Percentiles rank a stretch among this genome's conserved stretches.
phyloP scores from a whole-genome alignment of 1,284 basidiomycete genomes.

The Hortiboletus rubellus region DNA sequence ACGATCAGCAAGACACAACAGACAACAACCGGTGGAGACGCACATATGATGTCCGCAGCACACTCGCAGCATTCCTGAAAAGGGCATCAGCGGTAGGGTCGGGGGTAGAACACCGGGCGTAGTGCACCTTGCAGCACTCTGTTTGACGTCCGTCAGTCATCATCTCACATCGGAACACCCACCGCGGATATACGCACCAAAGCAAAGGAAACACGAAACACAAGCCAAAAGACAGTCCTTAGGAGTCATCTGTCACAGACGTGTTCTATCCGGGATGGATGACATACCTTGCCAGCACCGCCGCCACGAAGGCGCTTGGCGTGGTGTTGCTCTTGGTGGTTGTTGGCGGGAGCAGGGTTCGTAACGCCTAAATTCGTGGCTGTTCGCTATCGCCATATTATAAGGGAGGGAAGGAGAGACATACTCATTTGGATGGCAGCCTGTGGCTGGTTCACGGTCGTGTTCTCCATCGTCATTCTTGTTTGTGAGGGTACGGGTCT shows the following conservation, averaged over 20 bases:
- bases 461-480: conserved; percentile 37
- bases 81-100: neutral
- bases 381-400: neutral
- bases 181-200: conserved; percentile 40
- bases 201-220: conserved; percentile 53
- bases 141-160: neutral
- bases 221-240: conserved; percentile 52
- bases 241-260: conserved; percentile 1
- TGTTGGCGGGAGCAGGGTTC: conserved; percentile 41
- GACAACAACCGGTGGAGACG: conserved; percentile 1
- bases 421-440: conserved; percentile 50
- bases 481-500: conserved; percentile 25
- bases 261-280: neutral
- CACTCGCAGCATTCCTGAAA: conserved; percentile 34
- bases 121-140: conserved; percentile 37
- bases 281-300: conserved; percentile 46
- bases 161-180: neutral
- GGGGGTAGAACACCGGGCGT: neutral
- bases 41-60: conserved; percentile 32
- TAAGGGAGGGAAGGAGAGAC: conserved; percentile 16
- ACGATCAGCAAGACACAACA: conserved; percentile 2
- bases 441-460: conserved; percentile 46
- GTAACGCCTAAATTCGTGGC: conserved; percentile 31
- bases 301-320: conserved; percentile 52
- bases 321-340: conserved; percentile 40